Conservation (phyloP, 768 basidiomycete species). For the Kwoniella europaea region DNA sequence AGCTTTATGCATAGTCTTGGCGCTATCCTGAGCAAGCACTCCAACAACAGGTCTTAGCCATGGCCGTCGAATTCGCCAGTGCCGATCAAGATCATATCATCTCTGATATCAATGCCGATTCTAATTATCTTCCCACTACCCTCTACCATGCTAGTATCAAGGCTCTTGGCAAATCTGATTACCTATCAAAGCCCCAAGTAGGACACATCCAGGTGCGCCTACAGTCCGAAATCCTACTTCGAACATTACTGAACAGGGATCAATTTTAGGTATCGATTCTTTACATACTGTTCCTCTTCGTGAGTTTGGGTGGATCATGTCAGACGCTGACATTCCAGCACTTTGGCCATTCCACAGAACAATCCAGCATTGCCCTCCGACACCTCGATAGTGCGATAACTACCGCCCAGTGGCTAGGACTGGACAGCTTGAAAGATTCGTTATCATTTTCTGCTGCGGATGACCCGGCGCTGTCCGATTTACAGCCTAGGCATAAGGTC, state of each 20-base stretch:
- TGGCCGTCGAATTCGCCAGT: conserved; percentile 17
- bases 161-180: conserved; percentile 16
- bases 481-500: neutral
- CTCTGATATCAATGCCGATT: neutral
- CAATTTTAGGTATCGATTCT: conserved; percentile 16
- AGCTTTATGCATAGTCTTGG: neutral
- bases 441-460: neutral
- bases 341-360: conserved; percentile 21
- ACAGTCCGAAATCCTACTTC: neutral
- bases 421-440: conserved; percentile 1
- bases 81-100: neutral
- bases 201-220: conserved; percentile 28
- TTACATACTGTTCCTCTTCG: conserved; percentile 31
- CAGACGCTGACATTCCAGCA: conserved; percentile 18
- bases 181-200: conserved; percentile 22
- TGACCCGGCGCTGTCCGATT: conserved; percentile 7
- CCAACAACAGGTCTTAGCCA: conserved; percentile 17
- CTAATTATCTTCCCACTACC: neutral
- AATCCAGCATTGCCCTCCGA: conserved; percentile 23
- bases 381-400: conserved; percentile 27
- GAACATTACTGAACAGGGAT: neutral
- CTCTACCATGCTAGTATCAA: conserved; percentile 25
- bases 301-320: conserved; percentile 5
- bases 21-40: neutral
- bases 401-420: conserved; percentile 23